Conservation (phyloP, 139 green algal species). For the Chlorella sp. region DNA sequence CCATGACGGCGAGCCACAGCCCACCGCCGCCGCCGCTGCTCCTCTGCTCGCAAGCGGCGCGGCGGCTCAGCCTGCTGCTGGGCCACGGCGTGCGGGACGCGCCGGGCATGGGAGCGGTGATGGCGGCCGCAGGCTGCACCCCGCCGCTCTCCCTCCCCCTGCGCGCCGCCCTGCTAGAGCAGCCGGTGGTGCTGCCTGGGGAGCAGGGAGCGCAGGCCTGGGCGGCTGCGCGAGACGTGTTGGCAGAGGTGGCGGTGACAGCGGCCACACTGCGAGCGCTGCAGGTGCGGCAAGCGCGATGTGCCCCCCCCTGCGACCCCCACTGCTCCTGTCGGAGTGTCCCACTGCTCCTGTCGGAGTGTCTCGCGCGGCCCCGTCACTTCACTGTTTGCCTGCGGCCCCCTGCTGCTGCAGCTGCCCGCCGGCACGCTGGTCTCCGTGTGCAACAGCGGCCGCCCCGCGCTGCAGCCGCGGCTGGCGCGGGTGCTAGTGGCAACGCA, state of each 20-base stretch:
- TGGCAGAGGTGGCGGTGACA: slow-evolving; percentile 18
- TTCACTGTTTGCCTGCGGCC: too few relatives aligned
- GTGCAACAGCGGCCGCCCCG: background rate
- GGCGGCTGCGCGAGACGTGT: slow-evolving; percentile 4
- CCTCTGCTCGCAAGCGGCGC: background rate
- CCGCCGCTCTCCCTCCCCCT: background rate
- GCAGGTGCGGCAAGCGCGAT: background rate
- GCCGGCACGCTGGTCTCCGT: slow-evolving; percentile 18
- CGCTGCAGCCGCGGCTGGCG: slow-evolving; percentile 2
- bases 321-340: background rate
- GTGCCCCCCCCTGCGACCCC: background rate
- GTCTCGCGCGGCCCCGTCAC: too few relatives aligned
- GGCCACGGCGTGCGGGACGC: background rate
- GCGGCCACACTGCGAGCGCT: slow-evolving; percentile 6
- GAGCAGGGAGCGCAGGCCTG: background rate
- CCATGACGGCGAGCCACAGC: too few relatives aligned
- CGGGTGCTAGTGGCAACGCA: background rate
- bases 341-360: too few relatives aligned
- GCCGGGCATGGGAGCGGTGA: background rate
- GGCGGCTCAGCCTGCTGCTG: slow-evolving; percentile 26
- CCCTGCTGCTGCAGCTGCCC: slow-evolving; percentile 10
- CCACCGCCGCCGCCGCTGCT: slow-evolving; percentile 25
- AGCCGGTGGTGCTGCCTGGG: too few relatives aligned
- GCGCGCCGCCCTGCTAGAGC: slow-evolving; percentile 1
- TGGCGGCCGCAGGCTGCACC: too few relatives aligned